Base-by-base conservation (phyloP, 2,329 filamentous ascomycete species). In the Aspergillus thermomutatus region DNA sequence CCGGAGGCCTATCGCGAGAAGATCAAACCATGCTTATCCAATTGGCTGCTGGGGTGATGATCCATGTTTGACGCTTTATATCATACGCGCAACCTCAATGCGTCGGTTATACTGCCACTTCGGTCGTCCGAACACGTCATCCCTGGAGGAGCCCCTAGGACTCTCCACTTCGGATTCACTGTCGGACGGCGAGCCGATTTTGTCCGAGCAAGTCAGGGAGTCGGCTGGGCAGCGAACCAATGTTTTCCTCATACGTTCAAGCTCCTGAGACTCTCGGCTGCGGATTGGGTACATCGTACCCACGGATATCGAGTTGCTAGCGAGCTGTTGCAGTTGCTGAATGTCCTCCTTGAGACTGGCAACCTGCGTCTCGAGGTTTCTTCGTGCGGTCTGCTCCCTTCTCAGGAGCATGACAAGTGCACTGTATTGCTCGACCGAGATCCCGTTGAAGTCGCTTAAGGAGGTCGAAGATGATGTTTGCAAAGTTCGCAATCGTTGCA, bases 371-470 rank as follows among this genome's bases (percentile, higher is more conserved):
- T 80, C 79, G 1, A 81, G 68, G 23, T 69, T 71, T 40, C 75
- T 71, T 28, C 79, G 76, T 1, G 79, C 78, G 4, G 70, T 72
- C 59, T 80, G 77, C 59, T 81, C 79, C 49, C 77, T 69, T 5
- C 76, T 72, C 11, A 81, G 69, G 1, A 80, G 69, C 11, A 73
- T 77, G 27, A 79, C 72, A 2, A 80, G 67, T 0, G 75, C 73
- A 55, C 75, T 78, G 60, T 80, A 79, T 53, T 80, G 76, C 45
- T 80, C 77, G 17, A 77, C 70, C 4, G 77, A 77, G 43, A 77
- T 75, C 7, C 68, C 65, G 28, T 64, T 60, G 50, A 69, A 66
- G 46, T 75, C 72, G 9, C 63, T 64, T 21, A 70, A 52, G 1
- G 72, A 74, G 6, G 64, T 63, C 19, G 72, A 63, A 0, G 72